Base-by-base conservation (phyloP, 2,329 filamentous ascomycete genomes). In the Fusarium tjaetaba region DNA sequence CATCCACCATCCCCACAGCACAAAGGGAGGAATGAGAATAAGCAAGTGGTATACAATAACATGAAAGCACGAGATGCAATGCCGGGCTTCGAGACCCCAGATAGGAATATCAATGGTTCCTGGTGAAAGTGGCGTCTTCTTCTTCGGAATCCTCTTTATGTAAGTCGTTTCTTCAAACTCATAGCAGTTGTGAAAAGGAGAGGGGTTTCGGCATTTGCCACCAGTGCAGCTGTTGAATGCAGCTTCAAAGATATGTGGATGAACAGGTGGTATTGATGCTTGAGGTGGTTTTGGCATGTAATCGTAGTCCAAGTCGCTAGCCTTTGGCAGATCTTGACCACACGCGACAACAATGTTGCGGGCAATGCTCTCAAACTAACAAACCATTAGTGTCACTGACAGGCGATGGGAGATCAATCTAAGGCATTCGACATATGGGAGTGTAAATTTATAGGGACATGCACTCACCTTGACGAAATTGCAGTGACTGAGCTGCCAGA, bases 401-500 rank as follows among this genome's bases (percentile, higher is more conserved):
- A 8, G 15, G 20, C 14, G 10, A 3, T 32, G 11, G 15, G 7
- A 15, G 7, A 20, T 30, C 3, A 32, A 32, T 16, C 22, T 13
- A 22, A 34, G 14, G 20, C 9, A 28, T 39, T 28, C 2, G 24
- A 18, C 20, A 8, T 28, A 39, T 26, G 20, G 13, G 10, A 53
- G 14, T 10, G 34, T n/a, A 39, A 11, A 26, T 7, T 20, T 32
- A 41, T 30, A 11, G 14, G 2, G 28, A 20, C 7, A 32, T 41
- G 18, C 9, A 26, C 24, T 4, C 30, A 67, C 64, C 60, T 64
- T 67, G 16, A 67, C 60, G n/a, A 67, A 67, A 38, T 67, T 57
- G 22, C 64, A 67, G 24, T 67, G 49, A 16, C 51, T 67, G 5
- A 64, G 60, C 52, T 67, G 64, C 60, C 64, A 67, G 36, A 67